Evolutionary conservation across 495 filamentous ascomycete genomes (phyloP).

Genomic region (Aspergillus egyptiacus): DNA sequence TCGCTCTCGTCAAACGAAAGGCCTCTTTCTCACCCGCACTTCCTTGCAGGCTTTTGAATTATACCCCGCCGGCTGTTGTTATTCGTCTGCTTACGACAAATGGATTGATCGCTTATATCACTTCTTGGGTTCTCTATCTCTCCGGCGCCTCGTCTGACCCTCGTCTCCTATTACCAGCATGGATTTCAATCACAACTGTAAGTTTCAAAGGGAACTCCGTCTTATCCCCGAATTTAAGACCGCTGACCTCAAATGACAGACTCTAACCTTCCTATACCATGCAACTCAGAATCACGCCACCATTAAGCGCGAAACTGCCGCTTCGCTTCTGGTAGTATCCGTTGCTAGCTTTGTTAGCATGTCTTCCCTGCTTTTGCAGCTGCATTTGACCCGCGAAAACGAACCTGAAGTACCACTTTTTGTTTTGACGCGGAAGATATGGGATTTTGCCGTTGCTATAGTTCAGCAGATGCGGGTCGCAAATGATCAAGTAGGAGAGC

Average conservation of each 20-base stretch:
- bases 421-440: slow-evolving; percentile 44
- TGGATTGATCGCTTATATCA: slow-evolving; percentile 72
- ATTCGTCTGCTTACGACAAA: slow-evolving; percentile 78
- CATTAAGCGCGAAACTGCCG: slow-evolving; percentile 73
- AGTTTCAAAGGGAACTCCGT: slow-evolving; percentile 11
- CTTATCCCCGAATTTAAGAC: background rate
- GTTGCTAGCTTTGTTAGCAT: slow-evolving; percentile 71
- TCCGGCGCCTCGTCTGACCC: slow-evolving; percentile 70
- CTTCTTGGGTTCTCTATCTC: slow-evolving; percentile 71
- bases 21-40: background rate
- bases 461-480: slow-evolving; percentile 39
- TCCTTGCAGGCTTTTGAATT: slow-evolving; percentile 66
- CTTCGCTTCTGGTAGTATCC: slow-evolving; percentile 70
- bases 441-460: slow-evolving; percentile 38
- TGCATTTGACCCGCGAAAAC: slow-evolving; percentile 60
- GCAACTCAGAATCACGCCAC: slow-evolving; percentile 74
- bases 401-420: slow-evolving; percentile 59
- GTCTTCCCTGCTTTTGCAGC: slow-evolving; percentile 60
- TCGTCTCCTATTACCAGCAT: slow-evolving; percentile 73
- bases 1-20: background rate
- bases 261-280: slow-evolving; percentile 73
- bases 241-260: slow-evolving; percentile 35
- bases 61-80: slow-evolving; percentile 77
- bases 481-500: slow-evolving; percentile 25
- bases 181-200: slow-evolving; percentile 80